Evolutionary conservation across 1,139 yeast species (phyloP).

Genomic region (Lodderomyces beijingensis): DNA sequence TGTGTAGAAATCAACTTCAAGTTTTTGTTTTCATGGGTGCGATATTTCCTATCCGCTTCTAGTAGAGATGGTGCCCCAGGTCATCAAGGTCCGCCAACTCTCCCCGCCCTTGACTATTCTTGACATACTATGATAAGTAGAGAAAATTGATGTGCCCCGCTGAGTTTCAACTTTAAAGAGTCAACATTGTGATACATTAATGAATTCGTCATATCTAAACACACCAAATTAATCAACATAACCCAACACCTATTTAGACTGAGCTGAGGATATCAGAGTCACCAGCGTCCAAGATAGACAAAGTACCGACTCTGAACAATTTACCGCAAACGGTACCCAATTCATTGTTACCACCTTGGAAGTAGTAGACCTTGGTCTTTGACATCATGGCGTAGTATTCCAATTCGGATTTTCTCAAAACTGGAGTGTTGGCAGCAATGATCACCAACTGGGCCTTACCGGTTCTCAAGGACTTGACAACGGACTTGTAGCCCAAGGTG

Average conservation of each 20-base stretch:
- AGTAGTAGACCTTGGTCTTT: slow-evolving; percentile 96
- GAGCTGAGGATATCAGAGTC: slow-evolving; percentile 95
- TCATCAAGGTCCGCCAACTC: too few relatives aligned
- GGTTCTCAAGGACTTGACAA: slow-evolving; percentile 96
- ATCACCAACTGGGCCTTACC: slow-evolving; percentile 98
- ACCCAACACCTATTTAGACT: too few relatives aligned
- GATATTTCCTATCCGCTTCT: too few relatives aligned
- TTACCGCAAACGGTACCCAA: slow-evolving; percentile 99
- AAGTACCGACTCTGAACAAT: slow-evolving; percentile 99
- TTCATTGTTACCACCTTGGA: slow-evolving; percentile 99
- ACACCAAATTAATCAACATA: too few relatives aligned
- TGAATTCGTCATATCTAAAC: slow-evolving; percentile 5
- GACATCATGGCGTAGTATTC: slow-evolving; percentile 99
- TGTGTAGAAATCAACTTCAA: too few relatives aligned
- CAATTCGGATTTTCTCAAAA: slow-evolving; percentile 98
- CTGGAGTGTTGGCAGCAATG: slow-evolving; percentile 99
- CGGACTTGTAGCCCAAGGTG: slow-evolving; percentile 99
- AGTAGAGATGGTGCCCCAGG: too few relatives aligned
- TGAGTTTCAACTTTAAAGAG: too few relatives aligned
- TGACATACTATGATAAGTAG: too few relatives aligned
- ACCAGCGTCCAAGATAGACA: slow-evolving; percentile 97
- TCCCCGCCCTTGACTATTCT: too few relatives aligned
- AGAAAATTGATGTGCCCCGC: too few relatives aligned
- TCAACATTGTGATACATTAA: slow-evolving; percentile 7
- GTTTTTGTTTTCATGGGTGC: too few relatives aligned